These are phyloP conservation scores for Ramularia endophylla DNA, from an alignment of 2,329 filamentous ascomycete genomes.

Conservation along the genomic window DNA sequence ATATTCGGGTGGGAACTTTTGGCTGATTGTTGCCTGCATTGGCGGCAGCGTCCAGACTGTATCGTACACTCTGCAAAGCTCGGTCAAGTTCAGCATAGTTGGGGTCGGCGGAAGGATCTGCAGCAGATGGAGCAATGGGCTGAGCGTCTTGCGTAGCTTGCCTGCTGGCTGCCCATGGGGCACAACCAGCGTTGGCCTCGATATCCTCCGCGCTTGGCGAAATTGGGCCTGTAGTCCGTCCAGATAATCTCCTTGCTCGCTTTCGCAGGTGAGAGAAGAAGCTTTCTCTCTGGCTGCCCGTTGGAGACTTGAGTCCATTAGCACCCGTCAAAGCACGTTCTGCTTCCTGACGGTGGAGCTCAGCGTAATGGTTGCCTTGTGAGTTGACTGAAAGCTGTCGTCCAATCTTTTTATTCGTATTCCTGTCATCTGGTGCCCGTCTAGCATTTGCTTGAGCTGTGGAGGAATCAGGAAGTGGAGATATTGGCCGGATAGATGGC, in stretches of 20 bases:
- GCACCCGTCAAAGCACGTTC: conserved; percentile 84
- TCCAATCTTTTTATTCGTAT: conserved; percentile 82
- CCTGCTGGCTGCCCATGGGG: conserved; percentile 65
- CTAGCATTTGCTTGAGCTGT: conserved; percentile 78
- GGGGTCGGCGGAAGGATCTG: conserved; percentile 39
- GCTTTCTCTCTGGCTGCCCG: conserved; percentile 79
- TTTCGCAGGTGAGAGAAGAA: conserved; percentile 98
- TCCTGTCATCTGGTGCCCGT: conserved; percentile 51
- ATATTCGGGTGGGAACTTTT: conserved; percentile 30
- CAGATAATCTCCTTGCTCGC: conserved; percentile 84
- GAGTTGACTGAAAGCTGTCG: conserved; percentile 90
- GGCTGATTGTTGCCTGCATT: conserved; percentile 30
- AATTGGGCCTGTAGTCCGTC: conserved; percentile 75
- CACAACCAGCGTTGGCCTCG: conserved; percentile 87
- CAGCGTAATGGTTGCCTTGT: conserved; percentile 86
- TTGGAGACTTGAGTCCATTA: conserved; percentile 67
- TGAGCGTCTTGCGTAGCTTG: conserved; percentile 60
- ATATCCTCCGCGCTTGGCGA: conserved; percentile 78
- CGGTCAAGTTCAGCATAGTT: conserved; percentile 57
- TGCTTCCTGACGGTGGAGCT: conserved; percentile 83
- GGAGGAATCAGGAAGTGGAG: conserved; percentile 89
- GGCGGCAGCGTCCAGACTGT: conserved; percentile 48
- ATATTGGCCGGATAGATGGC: conserved; percentile 89
- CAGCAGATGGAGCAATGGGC: conserved; percentile 48
- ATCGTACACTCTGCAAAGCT: conserved; percentile 54